Percentiles rank a stretch among this genome's conserved stretches.
These are phyloP conservation scores for Bathelium albidoporum DNA, from an alignment of 495 filamentous ascomycete genomes.

Conservation along the genomic window DNA sequence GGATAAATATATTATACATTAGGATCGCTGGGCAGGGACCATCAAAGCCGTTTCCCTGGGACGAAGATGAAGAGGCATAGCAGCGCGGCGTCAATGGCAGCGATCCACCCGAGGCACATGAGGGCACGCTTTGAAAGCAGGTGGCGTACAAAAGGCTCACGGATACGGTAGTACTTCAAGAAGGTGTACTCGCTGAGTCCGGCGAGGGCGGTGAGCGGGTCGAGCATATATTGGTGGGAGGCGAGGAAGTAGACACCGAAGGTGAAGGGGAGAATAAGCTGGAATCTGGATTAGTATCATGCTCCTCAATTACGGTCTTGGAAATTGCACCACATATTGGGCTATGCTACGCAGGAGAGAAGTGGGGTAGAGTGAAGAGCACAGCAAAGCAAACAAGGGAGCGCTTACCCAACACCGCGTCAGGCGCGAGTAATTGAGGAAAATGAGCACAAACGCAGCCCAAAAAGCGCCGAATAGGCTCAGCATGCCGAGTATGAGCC, in stretches of 20 bases:
- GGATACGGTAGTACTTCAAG: slow-evolving; percentile 73
- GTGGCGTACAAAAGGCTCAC: slow-evolving; percentile 73
- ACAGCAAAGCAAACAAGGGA: too few relatives aligned
- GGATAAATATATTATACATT: neutral
- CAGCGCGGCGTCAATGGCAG: slow-evolving; percentile 63
- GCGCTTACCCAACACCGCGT: slow-evolving; percentile 72
- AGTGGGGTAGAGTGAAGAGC: too few relatives aligned
- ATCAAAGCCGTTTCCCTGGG: slow-evolving; percentile 73
- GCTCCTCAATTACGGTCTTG: neutral
- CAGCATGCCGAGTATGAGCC: slow-evolving; percentile 76
- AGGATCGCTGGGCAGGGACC: neutral
- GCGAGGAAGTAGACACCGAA: slow-evolving; percentile 78
- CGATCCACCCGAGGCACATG: slow-evolving; percentile 61
- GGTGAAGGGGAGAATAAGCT: slow-evolving; percentile 91
- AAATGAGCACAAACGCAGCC: slow-evolving; percentile 85
- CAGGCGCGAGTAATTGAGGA: slow-evolving; percentile 63
- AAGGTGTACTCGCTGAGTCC: slow-evolving; percentile 93
- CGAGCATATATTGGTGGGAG: slow-evolving; percentile 87
- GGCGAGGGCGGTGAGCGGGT: slow-evolving; percentile 79
- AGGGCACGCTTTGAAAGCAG: slow-evolving; percentile 71
- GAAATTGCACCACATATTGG: too few relatives aligned
- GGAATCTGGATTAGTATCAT: neutral
- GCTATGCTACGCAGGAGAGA: too few relatives aligned
- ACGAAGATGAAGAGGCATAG: slow-evolving; percentile 85
- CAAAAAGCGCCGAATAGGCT: slow-evolving; percentile 86